These are phyloP conservation scores for Fomitopsis betulina DNA, from an alignment of 1,284 basidiomycete species.

Conservation along the genomic window DNA sequence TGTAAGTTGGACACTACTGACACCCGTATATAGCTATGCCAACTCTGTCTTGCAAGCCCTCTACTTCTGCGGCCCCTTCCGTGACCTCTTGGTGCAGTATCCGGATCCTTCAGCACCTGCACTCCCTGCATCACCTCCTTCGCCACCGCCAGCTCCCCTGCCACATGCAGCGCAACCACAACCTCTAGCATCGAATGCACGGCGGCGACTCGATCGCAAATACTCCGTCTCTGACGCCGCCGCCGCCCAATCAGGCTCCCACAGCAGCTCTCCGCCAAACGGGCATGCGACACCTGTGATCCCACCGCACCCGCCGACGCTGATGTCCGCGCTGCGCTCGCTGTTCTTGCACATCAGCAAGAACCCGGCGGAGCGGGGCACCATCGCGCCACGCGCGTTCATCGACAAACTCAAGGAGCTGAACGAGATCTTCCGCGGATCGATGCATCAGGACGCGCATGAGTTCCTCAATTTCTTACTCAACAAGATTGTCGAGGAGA, in stretches of 20 bases:
- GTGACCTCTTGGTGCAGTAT: conserved; percentile 67
- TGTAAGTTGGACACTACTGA: background rate
- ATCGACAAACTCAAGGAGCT: conserved; percentile 87
- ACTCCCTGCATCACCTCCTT: conserved; percentile 18
- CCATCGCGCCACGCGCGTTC: conserved; percentile 83
- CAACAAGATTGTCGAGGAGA: conserved; percentile 91
- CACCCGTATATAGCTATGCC: conserved; percentile 69
- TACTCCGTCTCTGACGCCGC: conserved; percentile 18
- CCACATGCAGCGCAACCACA: conserved; percentile 43
- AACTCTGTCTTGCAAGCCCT: conserved; percentile 97
- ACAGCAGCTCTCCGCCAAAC: conserved; percentile 15
- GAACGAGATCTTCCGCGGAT: conserved; percentile 83
- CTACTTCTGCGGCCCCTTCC: conserved; percentile 84
- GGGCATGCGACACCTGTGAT: conserved; percentile 32
- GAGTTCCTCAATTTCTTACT: conserved; percentile 95
- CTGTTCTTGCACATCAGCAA: conserved; percentile 83
- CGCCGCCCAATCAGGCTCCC: background rate
- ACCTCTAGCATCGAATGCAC: conserved; percentile 25
- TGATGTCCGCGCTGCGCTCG: conserved; percentile 87
- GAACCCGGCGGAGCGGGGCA: conserved; percentile 75
- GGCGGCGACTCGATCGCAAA: conserved; percentile 23
- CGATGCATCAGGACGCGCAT: conserved; percentile 93
- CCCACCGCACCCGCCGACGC: conserved; percentile 64
- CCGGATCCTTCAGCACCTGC: conserved; percentile 39
- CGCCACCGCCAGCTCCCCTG: conserved; percentile 19